These are phyloP conservation scores for Scenedesmus sp. DNA, from an alignment of 163 green algal genomes.

Conservation along the genomic window DNA sequence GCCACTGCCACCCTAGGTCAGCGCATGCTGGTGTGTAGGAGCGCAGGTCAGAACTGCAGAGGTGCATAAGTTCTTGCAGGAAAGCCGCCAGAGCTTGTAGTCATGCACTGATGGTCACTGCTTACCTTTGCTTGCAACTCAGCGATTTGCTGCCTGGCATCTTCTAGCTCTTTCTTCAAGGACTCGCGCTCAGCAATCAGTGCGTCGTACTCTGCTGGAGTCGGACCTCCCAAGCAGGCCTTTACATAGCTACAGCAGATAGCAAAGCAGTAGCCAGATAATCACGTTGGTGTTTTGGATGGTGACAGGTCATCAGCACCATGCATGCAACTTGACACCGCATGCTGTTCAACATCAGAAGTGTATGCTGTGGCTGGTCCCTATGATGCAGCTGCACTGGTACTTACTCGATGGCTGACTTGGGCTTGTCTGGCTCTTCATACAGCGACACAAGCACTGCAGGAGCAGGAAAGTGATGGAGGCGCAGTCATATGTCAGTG, in stretches of 20 bases:
- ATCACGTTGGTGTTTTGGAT: neutral
- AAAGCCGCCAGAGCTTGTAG: too few species aligned
- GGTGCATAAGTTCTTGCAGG: neutral
- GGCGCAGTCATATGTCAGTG: neutral
- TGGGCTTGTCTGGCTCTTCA: conserved; percentile 80
- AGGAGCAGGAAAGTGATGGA: neutral
- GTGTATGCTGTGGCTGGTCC: neutral
- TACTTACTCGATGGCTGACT: conserved; percentile 79
- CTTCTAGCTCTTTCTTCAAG: conserved; percentile 69
- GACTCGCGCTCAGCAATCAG: conserved; percentile 68
- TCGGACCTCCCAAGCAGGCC: conserved; percentile 72
- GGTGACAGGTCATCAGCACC: neutral
- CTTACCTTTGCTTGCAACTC: conserved; percentile 62
- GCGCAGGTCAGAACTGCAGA: neutral
- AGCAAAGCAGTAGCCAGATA: neutral
- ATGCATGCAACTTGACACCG: neutral
- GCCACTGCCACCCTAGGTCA: neutral
- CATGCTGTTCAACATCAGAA: neutral
- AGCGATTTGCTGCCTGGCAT: conserved; percentile 60
- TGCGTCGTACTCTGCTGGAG: conserved; percentile 73
- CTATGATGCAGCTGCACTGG: too few species aligned
- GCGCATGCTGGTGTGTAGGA: neutral
- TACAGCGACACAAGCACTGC: conserved; percentile 82
- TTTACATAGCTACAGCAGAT: conserved; percentile 77
- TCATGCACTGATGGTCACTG: neutral